Percentiles rank a stretch among this genome's conserved stretches.
phyloP scores from a whole-genome alignment of 495 filamentous ascomycete genomes.

The Aspergillus diversus region DNA sequence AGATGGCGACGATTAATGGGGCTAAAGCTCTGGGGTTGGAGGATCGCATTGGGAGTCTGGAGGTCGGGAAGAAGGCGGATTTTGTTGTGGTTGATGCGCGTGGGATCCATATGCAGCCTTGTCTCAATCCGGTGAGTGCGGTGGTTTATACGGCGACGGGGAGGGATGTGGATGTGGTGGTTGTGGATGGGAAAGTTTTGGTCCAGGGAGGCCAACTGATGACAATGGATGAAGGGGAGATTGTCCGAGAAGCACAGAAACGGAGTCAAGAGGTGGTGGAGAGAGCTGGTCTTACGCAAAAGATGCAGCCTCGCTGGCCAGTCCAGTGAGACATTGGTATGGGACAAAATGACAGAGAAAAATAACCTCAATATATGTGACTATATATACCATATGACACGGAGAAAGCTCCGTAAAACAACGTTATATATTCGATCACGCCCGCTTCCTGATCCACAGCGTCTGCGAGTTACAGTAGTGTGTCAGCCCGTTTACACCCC shows the following conservation, averaged over 20 bases:
- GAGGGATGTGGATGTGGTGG: conserved; percentile 51
- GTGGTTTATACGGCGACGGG: conserved; percentile 54
- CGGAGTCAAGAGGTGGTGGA: conserved; percentile 45
- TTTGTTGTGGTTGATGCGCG: conserved; percentile 53
- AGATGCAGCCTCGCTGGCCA: conserved; percentile 46
- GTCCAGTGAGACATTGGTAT: conserved; percentile 4
- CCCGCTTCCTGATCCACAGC: conserved; percentile 19
- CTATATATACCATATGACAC: background rate
- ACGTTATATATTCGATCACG: background rate
- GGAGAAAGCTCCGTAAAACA: background rate
- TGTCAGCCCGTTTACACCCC: conserved; percentile 59
- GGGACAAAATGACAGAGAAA: background rate
- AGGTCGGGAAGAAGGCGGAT: conserved; percentile 59
- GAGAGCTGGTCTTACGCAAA: conserved; percentile 42
- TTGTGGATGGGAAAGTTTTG: conserved; percentile 50
- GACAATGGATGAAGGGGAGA: conserved; percentile 40
- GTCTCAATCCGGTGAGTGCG: conserved; percentile 47
- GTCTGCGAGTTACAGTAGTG: conserved; percentile 59
- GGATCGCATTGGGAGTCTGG: conserved; percentile 51
- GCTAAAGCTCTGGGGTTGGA: conserved; percentile 55
- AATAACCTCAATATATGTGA: background rate
- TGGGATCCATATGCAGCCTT: conserved; percentile 37
- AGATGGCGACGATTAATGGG: conserved; percentile 57
- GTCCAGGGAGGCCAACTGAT: conserved; percentile 41
- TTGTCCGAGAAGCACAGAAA: conserved; percentile 38